Evolutionary conservation across 495 filamentous ascomycete genomes (phyloP).

Genomic region (Xylaria scruposa): DNA sequence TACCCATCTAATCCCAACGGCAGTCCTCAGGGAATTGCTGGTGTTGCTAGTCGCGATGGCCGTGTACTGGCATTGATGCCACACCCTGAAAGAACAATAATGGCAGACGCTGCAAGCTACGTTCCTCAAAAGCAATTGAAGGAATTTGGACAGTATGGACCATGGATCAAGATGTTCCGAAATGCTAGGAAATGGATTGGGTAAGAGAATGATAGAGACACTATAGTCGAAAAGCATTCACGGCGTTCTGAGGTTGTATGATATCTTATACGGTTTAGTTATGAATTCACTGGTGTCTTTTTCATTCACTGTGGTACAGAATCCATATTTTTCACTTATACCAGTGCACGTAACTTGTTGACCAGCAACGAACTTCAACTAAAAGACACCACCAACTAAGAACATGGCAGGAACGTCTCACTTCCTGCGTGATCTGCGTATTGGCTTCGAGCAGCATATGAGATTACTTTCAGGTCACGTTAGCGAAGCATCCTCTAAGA

Average conservation of each 20-base stretch:
- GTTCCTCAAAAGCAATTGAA: conserved; percentile 66
- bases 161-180: conserved; percentile 83
- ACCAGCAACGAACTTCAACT: background rate
- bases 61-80: conserved; percentile 95
- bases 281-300: background rate
- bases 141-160: conserved; percentile 85
- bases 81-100: conserved; percentile 90
- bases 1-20: conserved; percentile 97
- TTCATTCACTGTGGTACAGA: conserved; percentile 1
- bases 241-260: conserved; percentile 14
- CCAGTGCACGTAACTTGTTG: background rate
- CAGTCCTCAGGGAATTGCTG: conserved; percentile 84
- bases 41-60: conserved; percentile 78
- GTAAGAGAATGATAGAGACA: conserved; percentile 36
- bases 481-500: background rate
- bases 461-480: background rate
- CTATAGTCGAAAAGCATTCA: conserved; percentile 14
- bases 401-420: background rate
- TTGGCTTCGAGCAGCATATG: background rate
- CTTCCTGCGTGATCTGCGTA: background rate
- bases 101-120: conserved; percentile 82
- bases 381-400: background rate
- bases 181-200: conserved; percentile 88
- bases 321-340: background rate
- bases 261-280: conserved; percentile 9